phyloP scores from a whole-genome alignment of 2,329 filamentous ascomycete species.

The Ceratocystis harringtonii region DNA sequence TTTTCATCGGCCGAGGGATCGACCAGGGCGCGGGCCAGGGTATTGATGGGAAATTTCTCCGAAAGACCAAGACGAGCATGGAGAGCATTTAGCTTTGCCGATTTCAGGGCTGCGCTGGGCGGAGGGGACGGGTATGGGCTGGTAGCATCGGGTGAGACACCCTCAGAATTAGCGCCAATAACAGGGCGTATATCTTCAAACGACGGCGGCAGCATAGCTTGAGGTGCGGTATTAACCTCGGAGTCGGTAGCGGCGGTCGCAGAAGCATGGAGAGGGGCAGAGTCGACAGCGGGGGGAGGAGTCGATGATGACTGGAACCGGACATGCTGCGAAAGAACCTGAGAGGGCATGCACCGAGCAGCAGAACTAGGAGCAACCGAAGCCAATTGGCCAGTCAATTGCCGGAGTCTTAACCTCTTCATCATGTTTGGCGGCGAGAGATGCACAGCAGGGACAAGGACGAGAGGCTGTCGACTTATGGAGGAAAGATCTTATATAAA shows the following conservation, averaged over 20 bases:
- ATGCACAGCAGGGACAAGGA: background rate
- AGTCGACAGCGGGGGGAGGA: conserved; percentile 20
- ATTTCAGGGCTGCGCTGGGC: conserved; percentile 49
- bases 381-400: conserved; percentile 17
- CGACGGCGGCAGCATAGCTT: conserved; percentile 11
- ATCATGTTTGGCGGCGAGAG: conserved; percentile 14
- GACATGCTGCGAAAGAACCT: conserved; percentile 14
- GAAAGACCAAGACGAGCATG: conserved; percentile 79
- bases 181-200: conserved; percentile 16
- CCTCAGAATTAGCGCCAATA: conserved; percentile 23
- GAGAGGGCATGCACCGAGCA: conserved; percentile 6
- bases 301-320: conserved; percentile 26
- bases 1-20: conserved; percentile 71
- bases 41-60: conserved; percentile 66
- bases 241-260: conserved; percentile 12
- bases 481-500: background rate
- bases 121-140: conserved; percentile 53
- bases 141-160: conserved; percentile 24
- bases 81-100: conserved; percentile 81
- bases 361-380: conserved; percentile 11
- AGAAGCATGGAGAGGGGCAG: conserved; percentile 18
- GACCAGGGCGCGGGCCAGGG: conserved; percentile 71
- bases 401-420: conserved; percentile 18
- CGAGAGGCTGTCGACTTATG: background rate
- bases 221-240: conserved; percentile 12